Base-by-base conservation (phyloP, 768 basidiomycete species). In the Trametes sanguinea region DNA sequence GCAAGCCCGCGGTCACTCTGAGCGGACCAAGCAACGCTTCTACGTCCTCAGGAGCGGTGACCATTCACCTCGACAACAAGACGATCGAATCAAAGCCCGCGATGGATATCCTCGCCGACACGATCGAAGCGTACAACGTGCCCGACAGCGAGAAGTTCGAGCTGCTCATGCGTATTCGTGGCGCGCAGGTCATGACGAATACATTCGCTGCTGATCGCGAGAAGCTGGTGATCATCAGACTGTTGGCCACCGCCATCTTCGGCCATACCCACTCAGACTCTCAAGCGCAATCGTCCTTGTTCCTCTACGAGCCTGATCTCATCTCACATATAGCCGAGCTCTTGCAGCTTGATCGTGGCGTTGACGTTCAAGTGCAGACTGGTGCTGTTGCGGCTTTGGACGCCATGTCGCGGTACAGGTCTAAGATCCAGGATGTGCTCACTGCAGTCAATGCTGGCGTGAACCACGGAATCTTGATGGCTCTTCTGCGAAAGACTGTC, bases 291-390 rank as follows among this genome's bases (percentile, higher is more conserved):
- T 85, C 90, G 4, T 84, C 88, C 7, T 80, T 98, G 45, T 96
- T 98, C 78, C 81, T 98, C 10, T 95, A 94, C 69, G 95, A 98
- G 73, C 96, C 96, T 6, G 95, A 97, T 69, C 80, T 98, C 54
- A 87, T 97, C 67, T 78, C 83, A 1, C 92, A 95, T 69, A 81
- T 98, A 61, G 93, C 95, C 10, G 94, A 95, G 68, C 81, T 98
- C 27, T 81, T 98, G 43, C 92, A 93, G 69, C 83, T 92, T 44
- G 90, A 94, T 69, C 81, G 80, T 47, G 83, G 81, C 42, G 81
- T 96, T 30, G 85, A 90, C 8, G 77, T 87, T 50, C 73, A 81
- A 32, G 83, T 97, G 6, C 91, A 95, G 73, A 89, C 89, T 2
- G 88, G 92, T 1, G 92, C 95, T 14, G 83, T 98, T 58, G 84